phyloP scores from a whole-genome alignment of 495 filamentous ascomycete genomes.

The Talaromyces trachyspermus region DNA sequence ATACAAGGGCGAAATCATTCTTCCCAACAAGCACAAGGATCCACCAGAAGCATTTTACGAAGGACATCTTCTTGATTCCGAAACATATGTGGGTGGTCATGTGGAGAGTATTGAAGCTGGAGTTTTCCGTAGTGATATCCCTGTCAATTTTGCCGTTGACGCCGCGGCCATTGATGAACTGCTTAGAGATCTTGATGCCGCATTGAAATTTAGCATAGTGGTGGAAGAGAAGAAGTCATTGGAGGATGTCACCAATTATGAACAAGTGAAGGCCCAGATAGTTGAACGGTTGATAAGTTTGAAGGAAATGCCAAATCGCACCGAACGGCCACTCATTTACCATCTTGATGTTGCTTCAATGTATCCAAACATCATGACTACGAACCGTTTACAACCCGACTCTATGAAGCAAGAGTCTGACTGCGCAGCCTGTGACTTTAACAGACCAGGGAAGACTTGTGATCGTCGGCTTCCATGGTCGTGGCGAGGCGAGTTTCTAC shows the following conservation, averaged over 20 bases:
- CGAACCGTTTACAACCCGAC: slow-evolving; percentile 93
- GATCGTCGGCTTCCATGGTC: slow-evolving; percentile 94
- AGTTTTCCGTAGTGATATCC: slow-evolving; percentile 93
- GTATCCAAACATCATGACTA: slow-evolving; percentile 99
- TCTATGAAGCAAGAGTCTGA: slow-evolving; percentile 96
- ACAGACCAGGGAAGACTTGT: slow-evolving; percentile 93
- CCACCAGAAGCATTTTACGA: slow-evolving; percentile 93
- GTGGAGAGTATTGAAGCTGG: slow-evolving; percentile 99
- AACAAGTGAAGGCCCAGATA: slow-evolving; percentile 86
- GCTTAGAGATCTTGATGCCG: slow-evolving; percentile 77
- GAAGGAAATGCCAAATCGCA: slow-evolving; percentile 71
- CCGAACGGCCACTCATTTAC: slow-evolving; percentile 87
- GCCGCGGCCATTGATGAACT: slow-evolving; percentile 83
- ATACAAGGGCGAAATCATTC: slow-evolving; percentile 80
- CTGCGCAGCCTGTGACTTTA: slow-evolving; percentile 98
- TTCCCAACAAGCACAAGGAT: slow-evolving; percentile 94
- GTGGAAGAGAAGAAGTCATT: slow-evolving; percentile 93
- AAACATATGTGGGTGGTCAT: slow-evolving; percentile 97
- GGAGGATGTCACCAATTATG: slow-evolving; percentile 86
- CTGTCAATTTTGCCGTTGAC: slow-evolving; percentile 85
- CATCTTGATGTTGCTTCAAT: slow-evolving; percentile 98
- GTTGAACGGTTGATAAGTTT: slow-evolving; percentile 60
- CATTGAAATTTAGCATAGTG: slow-evolving; percentile 81
- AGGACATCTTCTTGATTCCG: slow-evolving; percentile 88
- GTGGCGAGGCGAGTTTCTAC: slow-evolving; percentile 96